Evolutionary conservation across 2,329 filamentous ascomycete species (phyloP).

Genomic region (Stromatinia cepivora): DNA sequence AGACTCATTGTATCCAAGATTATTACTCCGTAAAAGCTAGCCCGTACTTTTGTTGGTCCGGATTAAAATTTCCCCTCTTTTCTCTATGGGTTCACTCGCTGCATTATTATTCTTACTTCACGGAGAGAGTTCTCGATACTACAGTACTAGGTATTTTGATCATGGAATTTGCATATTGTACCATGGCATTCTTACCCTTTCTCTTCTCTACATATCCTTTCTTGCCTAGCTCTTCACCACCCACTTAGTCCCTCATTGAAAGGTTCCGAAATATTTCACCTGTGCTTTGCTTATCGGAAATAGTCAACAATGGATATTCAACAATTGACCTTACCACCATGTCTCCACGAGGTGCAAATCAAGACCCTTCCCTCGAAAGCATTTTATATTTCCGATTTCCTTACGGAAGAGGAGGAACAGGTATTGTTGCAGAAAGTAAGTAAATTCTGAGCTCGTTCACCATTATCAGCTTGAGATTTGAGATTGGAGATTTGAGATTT

Average conservation of each 20-base stretch:
- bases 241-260: background rate
- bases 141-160: background rate
- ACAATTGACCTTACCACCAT: slow-evolving; percentile 33
- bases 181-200: background rate
- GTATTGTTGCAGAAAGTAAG: slow-evolving; percentile 68
- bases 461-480: background rate
- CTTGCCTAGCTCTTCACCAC: background rate
- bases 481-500: background rate
- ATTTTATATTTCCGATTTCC: slow-evolving; percentile 86
- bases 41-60: background rate
- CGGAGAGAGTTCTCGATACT: background rate
- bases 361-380: slow-evolving; percentile 60
- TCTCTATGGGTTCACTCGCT: background rate
- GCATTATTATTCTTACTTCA: background rate
- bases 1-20: too few species aligned
- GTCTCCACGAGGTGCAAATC: slow-evolving; percentile 55
- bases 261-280: background rate
- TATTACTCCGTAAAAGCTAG: too few species aligned
- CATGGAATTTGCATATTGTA: background rate
- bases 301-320: slow-evolving; percentile 19
- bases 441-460: slow-evolving; percentile 24
- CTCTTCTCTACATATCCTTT: too few species aligned
- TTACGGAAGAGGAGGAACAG: slow-evolving; percentile 72
- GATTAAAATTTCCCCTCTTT: background rate
- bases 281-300: background rate